phyloP scores from a whole-genome alignment of 2,329 filamentous ascomycete species.

The Neofusicoccum kwambonambiense region DNA sequence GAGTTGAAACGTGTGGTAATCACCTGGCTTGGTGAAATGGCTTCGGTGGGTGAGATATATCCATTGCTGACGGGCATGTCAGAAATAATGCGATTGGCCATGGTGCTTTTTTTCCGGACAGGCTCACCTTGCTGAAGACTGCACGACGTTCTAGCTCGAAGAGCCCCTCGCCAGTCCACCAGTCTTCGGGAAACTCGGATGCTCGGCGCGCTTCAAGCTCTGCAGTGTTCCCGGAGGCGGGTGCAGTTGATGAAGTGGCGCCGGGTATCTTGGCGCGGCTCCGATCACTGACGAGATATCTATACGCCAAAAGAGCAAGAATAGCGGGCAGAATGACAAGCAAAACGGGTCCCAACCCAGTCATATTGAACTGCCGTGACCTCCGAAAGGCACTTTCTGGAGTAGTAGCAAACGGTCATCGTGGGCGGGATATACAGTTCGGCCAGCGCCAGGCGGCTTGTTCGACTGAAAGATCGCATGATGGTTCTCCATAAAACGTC shows the following conservation, averaged over 20 bases:
- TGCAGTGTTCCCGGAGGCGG: background rate
- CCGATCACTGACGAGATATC: background rate
- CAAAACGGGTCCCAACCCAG: background rate
- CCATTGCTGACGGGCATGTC: slow-evolving; percentile 32
- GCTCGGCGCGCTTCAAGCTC: slow-evolving; percentile 31
- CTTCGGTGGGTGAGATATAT: slow-evolving; percentile 37
- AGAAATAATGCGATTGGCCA: background rate
- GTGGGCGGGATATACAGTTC: slow-evolving; percentile 7
- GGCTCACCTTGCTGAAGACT: slow-evolving; percentile 48
- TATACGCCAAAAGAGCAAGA: background rate
- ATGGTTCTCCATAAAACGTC: background rate
- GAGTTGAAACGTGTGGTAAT: slow-evolving; percentile 36
- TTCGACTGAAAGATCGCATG: background rate
- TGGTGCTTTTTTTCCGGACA: background rate
- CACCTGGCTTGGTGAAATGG: slow-evolving; percentile 36
- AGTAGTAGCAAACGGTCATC: background rate
- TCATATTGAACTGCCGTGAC: background rate
- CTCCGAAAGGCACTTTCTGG: background rate
- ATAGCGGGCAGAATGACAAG: background rate
- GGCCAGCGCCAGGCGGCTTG: background rate
- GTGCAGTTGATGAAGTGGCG: background rate
- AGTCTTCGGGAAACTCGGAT: slow-evolving; percentile 41
- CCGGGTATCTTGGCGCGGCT: background rate
- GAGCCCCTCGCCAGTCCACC: slow-evolving; percentile 42
- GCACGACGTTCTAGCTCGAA: slow-evolving; percentile 51